Evolutionary conservation across 202 grass and related monocot genomes (phyloP).

Genomic region (Carex arenaria): DNA sequence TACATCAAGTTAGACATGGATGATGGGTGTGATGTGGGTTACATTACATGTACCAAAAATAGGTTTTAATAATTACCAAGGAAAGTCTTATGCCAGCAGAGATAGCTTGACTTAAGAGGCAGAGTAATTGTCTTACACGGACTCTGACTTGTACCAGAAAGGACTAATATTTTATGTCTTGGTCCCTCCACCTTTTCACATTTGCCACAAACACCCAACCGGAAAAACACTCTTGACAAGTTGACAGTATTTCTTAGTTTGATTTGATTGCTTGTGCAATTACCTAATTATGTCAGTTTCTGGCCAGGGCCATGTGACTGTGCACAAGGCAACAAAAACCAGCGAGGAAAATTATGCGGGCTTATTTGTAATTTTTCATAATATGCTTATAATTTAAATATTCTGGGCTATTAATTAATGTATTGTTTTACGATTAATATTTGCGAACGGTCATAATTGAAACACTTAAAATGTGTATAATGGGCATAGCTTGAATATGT

Average conservation of each 20-base stretch:
- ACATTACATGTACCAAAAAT: neutral
- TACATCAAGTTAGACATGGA: neutral
- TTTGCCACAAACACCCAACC: neutral
- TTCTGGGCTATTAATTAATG: neutral
- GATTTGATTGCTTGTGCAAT: neutral
- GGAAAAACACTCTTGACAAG: neutral
- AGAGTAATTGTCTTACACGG: constrained; percentile 1
- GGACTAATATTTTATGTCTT: neutral
- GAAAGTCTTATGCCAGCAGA: neutral
- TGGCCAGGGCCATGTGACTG: neutral
- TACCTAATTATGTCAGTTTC: constrained; percentile 11
- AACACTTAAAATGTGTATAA: neutral
- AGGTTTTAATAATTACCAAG: neutral
- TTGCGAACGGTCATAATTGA: neutral
- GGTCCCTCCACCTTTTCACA: neutral
- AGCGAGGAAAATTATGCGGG: neutral
- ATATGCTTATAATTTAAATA: neutral
- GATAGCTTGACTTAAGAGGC: constrained; percentile 4
- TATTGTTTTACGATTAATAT: neutral
- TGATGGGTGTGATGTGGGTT: neutral
- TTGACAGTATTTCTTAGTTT: neutral
- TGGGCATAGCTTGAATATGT: neutral
- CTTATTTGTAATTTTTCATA: neutral
- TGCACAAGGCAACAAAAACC: neutral
- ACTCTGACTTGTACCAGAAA: neutral